Evolutionary conservation across 129 eudicot genomes (phyloP), one percentile per base, ranked within the genome.

Genomic region (Pittosporum tobira): DNA sequence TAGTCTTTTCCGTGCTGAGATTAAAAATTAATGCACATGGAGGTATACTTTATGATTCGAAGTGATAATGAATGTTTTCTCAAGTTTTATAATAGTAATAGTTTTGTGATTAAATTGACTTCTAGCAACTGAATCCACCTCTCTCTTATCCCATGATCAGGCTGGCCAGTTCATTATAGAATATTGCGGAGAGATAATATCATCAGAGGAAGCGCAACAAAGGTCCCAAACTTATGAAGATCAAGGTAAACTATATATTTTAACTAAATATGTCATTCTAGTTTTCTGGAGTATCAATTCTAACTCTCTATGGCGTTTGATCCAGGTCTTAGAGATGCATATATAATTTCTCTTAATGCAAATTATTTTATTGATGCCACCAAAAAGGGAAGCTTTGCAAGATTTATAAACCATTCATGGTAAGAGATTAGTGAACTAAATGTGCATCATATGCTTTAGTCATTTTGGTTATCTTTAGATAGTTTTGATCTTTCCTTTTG

Each of bases 351-450:
- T 68, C 77, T 91, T 47, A 63, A 80, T 78, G 81, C 85, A 24
- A 78, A 73, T 74, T 69, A 69, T 73, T 83, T 61, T 51, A 83
- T 91, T 68, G 98, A 91, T 74, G 95, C 98, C 27, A 91, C 98
- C 31, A 76, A 65, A 70, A 91, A 83, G 71, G 98, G 98, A 58
- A 91, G 90, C 75, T 64, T 78, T 65, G 98, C 89, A 25, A 91
- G 98, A 73, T 91, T 91, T 54, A 86, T 91, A 60, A 91, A 91
- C 73, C 98, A 91, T 70, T 91, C 98, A 15, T 91, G 98, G 98
- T 91, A 77, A 71, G 74, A 28, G 9, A 18, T 24, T 48, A n/a
- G 14, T 48, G 59, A 55, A 54, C 31, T 23, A 28, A 9, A 31
- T 31, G 16, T 14, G 26, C 11, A 10, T 4, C 61, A 29, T 31